phyloP scores from a whole-genome alignment of 73 alveolate genomes.

The Tetrahymena borealis region DNA sequence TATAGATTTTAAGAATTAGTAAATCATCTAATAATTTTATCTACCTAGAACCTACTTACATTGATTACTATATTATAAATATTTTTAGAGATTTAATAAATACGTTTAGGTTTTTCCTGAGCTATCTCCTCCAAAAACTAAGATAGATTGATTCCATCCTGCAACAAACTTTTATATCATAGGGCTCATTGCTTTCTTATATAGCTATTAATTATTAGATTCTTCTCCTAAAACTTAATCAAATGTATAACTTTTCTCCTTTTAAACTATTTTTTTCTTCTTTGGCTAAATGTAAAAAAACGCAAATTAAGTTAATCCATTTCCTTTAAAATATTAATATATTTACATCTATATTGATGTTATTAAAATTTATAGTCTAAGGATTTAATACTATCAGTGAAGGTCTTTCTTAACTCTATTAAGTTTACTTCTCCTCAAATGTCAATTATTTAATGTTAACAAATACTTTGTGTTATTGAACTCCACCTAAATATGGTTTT shows the following conservation, averaged over 20 bases:
- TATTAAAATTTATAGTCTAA: neutral
- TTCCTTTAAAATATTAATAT: too few species aligned
- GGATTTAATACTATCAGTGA: neutral
- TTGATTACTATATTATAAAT: too few species aligned
- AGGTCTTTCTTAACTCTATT: neutral
- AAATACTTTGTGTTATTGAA: neutral
- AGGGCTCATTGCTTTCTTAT: neutral
- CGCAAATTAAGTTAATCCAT: too few species aligned
- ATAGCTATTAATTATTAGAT: neutral
- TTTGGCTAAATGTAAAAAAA: too few species aligned
- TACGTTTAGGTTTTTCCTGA: constrained; percentile 1
- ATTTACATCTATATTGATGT: neutral
- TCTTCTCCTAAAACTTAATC: neutral
- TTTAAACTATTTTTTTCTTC: neutral
- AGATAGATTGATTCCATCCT: neutral
- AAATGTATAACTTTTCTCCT: neutral
- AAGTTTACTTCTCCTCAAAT: neutral
- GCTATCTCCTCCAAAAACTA: neutral
- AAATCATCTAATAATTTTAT: too few species aligned
- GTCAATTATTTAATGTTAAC: neutral
- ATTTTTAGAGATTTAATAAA: neutral
- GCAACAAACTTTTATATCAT: neutral
- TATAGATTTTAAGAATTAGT: too few species aligned
- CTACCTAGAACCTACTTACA: too few species aligned
- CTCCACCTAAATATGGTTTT: neutral